Evolutionary conservation across 2,329 filamentous ascomycete species (phyloP), one percentile per base, ranked within the genome.

Genomic region (Epichloe brachyelytri): DNA sequence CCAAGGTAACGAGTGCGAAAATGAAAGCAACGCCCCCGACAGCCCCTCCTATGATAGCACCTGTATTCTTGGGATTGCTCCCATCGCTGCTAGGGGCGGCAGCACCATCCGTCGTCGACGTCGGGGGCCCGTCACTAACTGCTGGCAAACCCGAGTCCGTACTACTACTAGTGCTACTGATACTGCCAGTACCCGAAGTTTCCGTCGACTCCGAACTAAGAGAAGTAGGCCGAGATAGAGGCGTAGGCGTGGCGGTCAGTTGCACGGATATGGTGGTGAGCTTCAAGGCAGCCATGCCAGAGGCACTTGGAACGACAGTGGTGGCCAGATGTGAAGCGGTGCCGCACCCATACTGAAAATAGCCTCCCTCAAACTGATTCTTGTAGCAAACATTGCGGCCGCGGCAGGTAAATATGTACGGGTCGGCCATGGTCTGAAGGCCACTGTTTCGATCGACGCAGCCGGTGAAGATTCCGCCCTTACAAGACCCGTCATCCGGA

Each of bases 321-420:
- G 73, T 74, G 2, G 69, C 77, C 53, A 76, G 56, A 30, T 65
- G 62, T 30, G 74, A 72, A 1, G 70, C 71, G 10, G 64, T 60
- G 17, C 77, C 78, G 55, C 78, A 82, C 1, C 78, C 78, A 49
- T 69, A 81, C 62, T 81, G 78, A 48, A 65, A 77, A 58, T 68
- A 77, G 2, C 77, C 78, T 12, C 76, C 77, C 0, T 72, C 73
- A 53, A 74, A 82, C 8, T 65, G 58, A 57, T 82, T 81, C 55
- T 63, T 70, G 63, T 77, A 82, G 59, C 78, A 81, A 15, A 78
- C 70, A 44, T 75, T 58, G 46, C 65, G 63, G 4, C 71, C 74
- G n/a, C 61, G 55, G 61, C 78, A 82, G 10, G 77, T 79, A 57
- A 68, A 80, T 34, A 80, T 66, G 53, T 79, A 80, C 0, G 78